Conservation (phyloP, 179 eudicot species). For the Nepenthes alata region DNA sequence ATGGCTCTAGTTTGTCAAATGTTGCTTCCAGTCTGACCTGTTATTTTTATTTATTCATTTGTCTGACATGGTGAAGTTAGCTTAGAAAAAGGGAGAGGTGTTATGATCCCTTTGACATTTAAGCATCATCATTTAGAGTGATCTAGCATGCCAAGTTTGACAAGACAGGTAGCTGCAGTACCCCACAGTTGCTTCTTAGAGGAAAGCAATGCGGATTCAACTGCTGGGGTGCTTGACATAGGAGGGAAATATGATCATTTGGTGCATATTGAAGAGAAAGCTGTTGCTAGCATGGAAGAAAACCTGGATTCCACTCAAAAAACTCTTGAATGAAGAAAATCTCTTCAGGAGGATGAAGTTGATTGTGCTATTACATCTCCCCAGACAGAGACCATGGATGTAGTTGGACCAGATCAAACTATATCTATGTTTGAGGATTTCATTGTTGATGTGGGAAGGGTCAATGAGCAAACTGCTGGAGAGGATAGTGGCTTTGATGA, state of each 20-base stretch:
- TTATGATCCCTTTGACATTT: constrained; percentile 7
- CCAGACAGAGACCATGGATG: constrained; percentile 21
- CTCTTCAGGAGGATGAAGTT: constrained; percentile 14
- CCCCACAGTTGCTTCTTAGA: constrained; percentile 16
- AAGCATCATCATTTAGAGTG: constrained; percentile 12
- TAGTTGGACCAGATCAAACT: constrained; percentile 30
- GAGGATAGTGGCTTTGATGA: constrained; percentile 18
- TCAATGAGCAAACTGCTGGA: constrained; percentile 18
- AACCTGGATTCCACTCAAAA: constrained; percentile 12
- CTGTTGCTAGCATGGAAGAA: constrained; percentile 9
- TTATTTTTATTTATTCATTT: neutral
- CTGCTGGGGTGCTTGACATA: constrained; percentile 9
- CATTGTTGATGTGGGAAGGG: constrained; percentile 24
- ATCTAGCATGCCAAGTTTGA: constrained; percentile 20
- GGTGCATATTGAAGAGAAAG: constrained; percentile 15
- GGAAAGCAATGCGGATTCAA: constrained; percentile 6
- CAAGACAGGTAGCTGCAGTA: constrained; percentile 9
- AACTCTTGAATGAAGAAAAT: constrained; percentile 12
- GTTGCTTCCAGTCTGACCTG: neutral
- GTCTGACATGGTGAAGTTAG: constrained; percentile 20
- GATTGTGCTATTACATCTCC: constrained; percentile 24
- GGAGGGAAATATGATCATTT: constrained; percentile 6
- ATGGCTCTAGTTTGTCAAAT: neutral
- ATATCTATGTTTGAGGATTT: constrained; percentile 60
- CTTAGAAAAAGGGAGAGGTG: constrained; percentile 11